A percentile compares a stretch with the other conserved stretches of the same genome.
phyloP scores from a whole-genome alignment of 1,284 basidiomycete species.

The Heterobasidion parviporum region DNA sequence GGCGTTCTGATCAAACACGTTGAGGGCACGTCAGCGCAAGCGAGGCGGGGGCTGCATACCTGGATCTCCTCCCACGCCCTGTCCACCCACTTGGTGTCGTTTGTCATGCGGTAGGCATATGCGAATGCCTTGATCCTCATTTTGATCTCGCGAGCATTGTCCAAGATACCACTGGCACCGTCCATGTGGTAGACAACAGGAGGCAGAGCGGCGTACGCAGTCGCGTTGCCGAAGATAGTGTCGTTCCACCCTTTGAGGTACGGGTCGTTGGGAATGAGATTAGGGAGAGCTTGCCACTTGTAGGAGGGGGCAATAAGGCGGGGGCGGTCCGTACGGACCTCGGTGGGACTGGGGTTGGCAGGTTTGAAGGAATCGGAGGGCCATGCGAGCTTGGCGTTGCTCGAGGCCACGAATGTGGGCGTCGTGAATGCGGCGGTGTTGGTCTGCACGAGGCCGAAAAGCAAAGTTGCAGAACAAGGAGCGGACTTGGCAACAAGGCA shows the following conservation, averaged over 20 bases:
- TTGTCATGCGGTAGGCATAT: slow-evolving; percentile 87
- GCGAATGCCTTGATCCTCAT: slow-evolving; percentile 87
- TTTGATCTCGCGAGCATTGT: slow-evolving; percentile 87
- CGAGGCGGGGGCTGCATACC: slow-evolving; percentile 31
- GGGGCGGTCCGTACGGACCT: slow-evolving; percentile 74
- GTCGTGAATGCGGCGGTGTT: slow-evolving; percentile 67
- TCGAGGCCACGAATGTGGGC: slow-evolving; percentile 62
- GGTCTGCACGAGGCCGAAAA: slow-evolving; percentile 40
- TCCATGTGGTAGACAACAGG: slow-evolving; percentile 75
- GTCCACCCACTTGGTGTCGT: slow-evolving; percentile 84
- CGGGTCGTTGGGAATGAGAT: slow-evolving; percentile 77
- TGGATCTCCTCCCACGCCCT: slow-evolving; percentile 79
- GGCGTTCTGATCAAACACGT: slow-evolving; percentile 42
- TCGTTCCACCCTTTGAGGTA: slow-evolving; percentile 88
- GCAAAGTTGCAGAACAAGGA: not conserved
- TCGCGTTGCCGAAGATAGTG: slow-evolving; percentile 88
- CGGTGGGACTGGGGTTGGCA: slow-evolving; percentile 46
- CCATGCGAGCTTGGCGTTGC: slow-evolving; percentile 52
- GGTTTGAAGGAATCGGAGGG: slow-evolving; percentile 70
- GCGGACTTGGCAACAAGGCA: slow-evolving; percentile 15
- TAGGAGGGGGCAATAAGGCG: slow-evolving; percentile 87
- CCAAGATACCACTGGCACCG: slow-evolving; percentile 87
- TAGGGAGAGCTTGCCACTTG: slow-evolving; percentile 84
- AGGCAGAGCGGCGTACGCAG: slow-evolving; percentile 50
- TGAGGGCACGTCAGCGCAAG: slow-evolving; percentile 3